Evolutionary conservation across 1,284 basidiomycete genomes (phyloP), one percentile per base, ranked within the genome.

Genomic region (Cystobasidiaceae sp.): DNA sequence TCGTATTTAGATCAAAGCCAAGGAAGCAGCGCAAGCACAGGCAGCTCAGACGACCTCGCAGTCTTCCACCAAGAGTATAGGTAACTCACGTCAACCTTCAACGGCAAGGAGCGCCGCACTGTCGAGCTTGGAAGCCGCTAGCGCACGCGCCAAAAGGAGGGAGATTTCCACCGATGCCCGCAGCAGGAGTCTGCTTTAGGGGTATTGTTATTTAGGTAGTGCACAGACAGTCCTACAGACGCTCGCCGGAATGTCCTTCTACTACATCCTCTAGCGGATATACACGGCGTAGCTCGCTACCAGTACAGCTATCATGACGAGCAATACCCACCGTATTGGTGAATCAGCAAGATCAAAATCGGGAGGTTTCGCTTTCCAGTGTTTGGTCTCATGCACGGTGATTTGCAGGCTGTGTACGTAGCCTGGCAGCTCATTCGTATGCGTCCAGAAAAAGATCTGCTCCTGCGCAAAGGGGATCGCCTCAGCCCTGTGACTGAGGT

Each of bases 401-500:
- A 67, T 39, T 5, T 46, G 21, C 8, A 67, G 23, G 7, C 28
- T 43, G 49, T 73, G 72, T 5, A 69, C 33, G 44, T 37, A 68
- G 3, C 67, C 70, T 4, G 71, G 65, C 0, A 45, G 32, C 0
- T 46, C 51, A 23, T 67, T 51, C 2, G 19, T 3, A 44, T 72
- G 70, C 2, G 69, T 65, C 41, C 70, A 54, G 58, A 68, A 70
- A 27, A 72, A 62, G 2, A 68, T 70, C 43, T 71, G 69, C 2
- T 54, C 46, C 72, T 73, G 59, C 3, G 2, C 11, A 17, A n/a
- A 27, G 3, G 28, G 3, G 7, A 7, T 7, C 28, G 13, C 4
- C 13, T 60, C 54, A 49, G 45, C 19, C 21, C 17, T 19, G n/a
- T 13, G 11, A 21, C 30, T 2, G 17, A 6, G 61, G 33, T 8